Evolutionary conservation across 2,329 filamentous ascomycete species (phyloP), one percentile per base, ranked within the genome.

Genomic region (Calonectria multiphialidica): DNA sequence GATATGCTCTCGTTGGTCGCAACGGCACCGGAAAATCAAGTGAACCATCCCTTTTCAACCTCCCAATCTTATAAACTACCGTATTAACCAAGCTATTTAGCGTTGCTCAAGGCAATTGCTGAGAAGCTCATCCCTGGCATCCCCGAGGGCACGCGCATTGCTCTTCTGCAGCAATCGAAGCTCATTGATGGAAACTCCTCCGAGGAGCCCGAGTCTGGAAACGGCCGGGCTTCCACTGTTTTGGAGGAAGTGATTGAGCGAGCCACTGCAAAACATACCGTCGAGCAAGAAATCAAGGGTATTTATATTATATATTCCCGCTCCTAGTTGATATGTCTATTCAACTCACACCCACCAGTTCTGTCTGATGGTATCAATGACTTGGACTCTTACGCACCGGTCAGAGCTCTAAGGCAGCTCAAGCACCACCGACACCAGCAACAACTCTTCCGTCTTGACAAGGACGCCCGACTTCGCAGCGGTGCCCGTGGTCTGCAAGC

Each of bases 21-120:
- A 97, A 97, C 83, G 95, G 95, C 0, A 93, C 92, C 2, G 95
- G 95, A 7, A 97, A 97, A 80, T 96, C 94, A 5, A 96, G 92
- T 93, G 83, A 7, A 30, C 9, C 25, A 16, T n/a, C 72, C 23
- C 5, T 7, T 7, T 59, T 28, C 21, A 37, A 35, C 2, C 3
- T 12, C 8, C 28, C 28, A 30, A 8, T 30, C 8, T 30, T 23
- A 30, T 6, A 5, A 6, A 5, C 6, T 8, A 3, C 10, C 30
- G 33, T 42, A 21, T 66, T 74, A 12, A 75, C 55, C 5, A 23
- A n/a, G 15, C 9, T 21, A n/a, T 4, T 3, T 55, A 93, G 92
- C 94, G 0, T 84, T 96, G 8, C 85, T 97, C 18, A 90, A 90
- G 78, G 94, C 95, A 1, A 92, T 97, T 76, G 93, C 92, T 5